Conservation (phyloP, 2,329 filamentous ascomycete genomes). For the Neonectria hederae region DNA sequence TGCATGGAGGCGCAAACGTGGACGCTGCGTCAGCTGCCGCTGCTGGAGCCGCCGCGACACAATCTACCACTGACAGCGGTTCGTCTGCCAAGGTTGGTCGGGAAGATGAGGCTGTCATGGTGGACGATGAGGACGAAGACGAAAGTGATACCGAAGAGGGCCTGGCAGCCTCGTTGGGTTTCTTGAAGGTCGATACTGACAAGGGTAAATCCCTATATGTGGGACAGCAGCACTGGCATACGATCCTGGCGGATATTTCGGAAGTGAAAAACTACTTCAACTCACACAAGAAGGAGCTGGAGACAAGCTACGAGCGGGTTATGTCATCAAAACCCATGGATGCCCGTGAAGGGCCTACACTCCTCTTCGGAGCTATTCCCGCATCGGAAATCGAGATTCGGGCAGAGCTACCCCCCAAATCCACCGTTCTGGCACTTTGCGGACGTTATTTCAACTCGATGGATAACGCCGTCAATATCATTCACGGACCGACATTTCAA, state of each 20-base stretch:
- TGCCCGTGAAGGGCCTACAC: slow-evolving; percentile 73
- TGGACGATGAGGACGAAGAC: slow-evolving; percentile 56
- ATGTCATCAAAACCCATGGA: slow-evolving; percentile 71
- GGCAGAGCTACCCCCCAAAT: slow-evolving; percentile 80
- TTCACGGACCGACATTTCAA: slow-evolving; percentile 87
- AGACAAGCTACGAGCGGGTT: slow-evolving; percentile 81
- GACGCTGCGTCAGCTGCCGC: slow-evolving; percentile 53
- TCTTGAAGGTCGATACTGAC: slow-evolving; percentile 81
- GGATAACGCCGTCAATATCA: slow-evolving; percentile 75
- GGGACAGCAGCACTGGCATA: slow-evolving; percentile 85
- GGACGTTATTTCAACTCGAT: slow-evolving; percentile 90
- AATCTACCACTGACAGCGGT: slow-evolving; percentile 54
- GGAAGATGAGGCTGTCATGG: slow-evolving; percentile 64
- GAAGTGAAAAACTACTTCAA: slow-evolving; percentile 94
- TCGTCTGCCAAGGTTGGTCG: slow-evolving; percentile 61
- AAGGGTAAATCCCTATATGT: slow-evolving; percentile 83
- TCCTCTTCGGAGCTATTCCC: slow-evolving; percentile 79
- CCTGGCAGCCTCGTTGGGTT: slow-evolving; percentile 77
- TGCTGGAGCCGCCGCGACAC: slow-evolving; percentile 46
- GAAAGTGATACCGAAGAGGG: slow-evolving; percentile 77
- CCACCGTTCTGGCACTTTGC: slow-evolving; percentile 84
- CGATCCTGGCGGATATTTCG: slow-evolving; percentile 81
- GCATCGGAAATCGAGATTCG: slow-evolving; percentile 81
- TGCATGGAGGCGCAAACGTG: slow-evolving; percentile 80
- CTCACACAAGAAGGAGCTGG: slow-evolving; percentile 87